phyloP scores from a whole-genome alignment of 2,329 filamentous ascomycete genomes.

The Penicillium sp. region DNA sequence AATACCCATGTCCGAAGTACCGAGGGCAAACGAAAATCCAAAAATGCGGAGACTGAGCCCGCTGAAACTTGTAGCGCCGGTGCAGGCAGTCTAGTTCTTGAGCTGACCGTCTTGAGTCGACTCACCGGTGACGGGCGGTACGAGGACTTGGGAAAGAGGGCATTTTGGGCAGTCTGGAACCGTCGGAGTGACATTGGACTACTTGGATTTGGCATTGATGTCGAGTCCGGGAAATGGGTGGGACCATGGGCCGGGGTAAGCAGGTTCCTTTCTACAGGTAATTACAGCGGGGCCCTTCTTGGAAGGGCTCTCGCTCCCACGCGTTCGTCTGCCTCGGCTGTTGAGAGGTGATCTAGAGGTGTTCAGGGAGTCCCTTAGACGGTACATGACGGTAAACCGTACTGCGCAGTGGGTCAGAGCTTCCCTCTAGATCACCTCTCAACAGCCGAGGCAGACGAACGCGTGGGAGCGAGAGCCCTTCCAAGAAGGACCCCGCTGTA shows the following conservation, averaged over 20 bases:
- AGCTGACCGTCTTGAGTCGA: constrained; percentile 86
- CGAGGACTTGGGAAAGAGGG: constrained; percentile 82
- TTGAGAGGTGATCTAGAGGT: too few relatives aligned
- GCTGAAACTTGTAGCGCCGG: constrained; percentile 97
- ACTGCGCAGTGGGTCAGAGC: too few relatives aligned
- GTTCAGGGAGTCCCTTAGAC: too few relatives aligned
- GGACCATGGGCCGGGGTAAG: constrained; percentile 72
- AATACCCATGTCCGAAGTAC: constrained; percentile 50
- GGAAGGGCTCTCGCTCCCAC: too few relatives aligned
- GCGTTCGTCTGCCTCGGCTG: too few relatives aligned
- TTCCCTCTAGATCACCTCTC: too few relatives aligned
- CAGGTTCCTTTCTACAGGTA: not conserved
- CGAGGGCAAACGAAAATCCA: constrained; percentile 11
- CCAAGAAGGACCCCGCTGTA: too few relatives aligned
- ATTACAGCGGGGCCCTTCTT: too few relatives aligned
- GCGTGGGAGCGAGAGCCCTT: too few relatives aligned
- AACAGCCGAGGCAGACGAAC: too few relatives aligned
- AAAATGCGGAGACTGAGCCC: constrained; percentile 56
- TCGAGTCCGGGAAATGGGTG: constrained; percentile 86
- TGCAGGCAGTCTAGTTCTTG: constrained; percentile 89
- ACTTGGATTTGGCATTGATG: constrained; percentile 87
- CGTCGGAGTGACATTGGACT: constrained; percentile 80
- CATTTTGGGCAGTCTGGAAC: constrained; percentile 97
- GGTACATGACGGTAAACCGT: too few relatives aligned
- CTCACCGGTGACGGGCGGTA: constrained; percentile 85